phyloP scores from a whole-genome alignment of 2,329 filamentous ascomycete genomes.

The Ceratocystis smalleyi region DNA sequence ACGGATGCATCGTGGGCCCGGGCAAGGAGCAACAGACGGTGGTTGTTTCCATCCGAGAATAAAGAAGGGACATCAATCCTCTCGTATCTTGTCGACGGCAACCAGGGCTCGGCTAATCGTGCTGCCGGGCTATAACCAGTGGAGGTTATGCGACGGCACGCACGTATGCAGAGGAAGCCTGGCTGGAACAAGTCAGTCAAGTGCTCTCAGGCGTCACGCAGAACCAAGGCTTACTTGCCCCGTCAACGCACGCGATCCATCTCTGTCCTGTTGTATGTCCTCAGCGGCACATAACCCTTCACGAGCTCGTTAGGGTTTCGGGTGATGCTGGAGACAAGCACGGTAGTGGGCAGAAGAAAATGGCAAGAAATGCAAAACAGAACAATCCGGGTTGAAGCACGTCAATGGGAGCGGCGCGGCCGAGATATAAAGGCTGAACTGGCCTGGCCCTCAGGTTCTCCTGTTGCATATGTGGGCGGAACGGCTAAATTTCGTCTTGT shows the following conservation, averaged over 20 bases:
- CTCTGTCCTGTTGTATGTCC: not conserved
- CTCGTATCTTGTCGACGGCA: not conserved
- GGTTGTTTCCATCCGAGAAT: not conserved
- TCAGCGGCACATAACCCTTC: not conserved
- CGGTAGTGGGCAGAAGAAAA: not conserved
- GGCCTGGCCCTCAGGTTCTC: constrained; percentile 10
- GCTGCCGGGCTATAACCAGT: no score
- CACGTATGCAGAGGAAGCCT: no score
- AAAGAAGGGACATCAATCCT: not conserved
- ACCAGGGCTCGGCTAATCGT: no score
- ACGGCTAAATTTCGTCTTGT: not conserved
- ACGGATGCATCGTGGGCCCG: not conserved
- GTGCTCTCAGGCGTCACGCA: no score
- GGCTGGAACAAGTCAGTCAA: no score
- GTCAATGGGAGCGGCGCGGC: no score
- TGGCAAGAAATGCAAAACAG: not conserved
- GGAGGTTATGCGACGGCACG: no score
- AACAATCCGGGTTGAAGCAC: not conserved
- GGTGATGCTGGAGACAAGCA: not conserved
- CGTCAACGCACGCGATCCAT: not conserved
- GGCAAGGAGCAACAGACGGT: no score
- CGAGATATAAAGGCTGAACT: not conserved
- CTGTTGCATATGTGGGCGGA: not conserved
- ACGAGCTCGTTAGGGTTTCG: not conserved
- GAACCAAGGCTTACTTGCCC: no score